Evolutionary conservation across 2,329 filamentous ascomycete genomes (phyloP).

Genomic region (Rhynchosporium agropyri): DNA sequence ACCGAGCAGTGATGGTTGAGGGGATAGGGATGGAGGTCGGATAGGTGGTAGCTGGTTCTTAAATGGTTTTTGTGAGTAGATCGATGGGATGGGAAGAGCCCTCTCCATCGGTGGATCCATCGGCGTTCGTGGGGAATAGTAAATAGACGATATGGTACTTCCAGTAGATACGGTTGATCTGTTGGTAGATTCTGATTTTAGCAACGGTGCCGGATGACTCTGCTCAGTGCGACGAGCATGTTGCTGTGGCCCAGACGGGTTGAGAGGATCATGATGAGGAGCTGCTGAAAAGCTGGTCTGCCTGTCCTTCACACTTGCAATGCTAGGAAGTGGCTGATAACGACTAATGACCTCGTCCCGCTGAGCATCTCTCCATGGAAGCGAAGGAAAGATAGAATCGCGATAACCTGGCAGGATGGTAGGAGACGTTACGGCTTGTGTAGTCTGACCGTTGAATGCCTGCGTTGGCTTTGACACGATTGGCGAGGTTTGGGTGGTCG

Average conservation of each 20-base stretch:
- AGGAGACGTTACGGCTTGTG: conserved; percentile 33
- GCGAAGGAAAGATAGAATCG: conserved; percentile 35
- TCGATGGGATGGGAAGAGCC: conserved; percentile 35
- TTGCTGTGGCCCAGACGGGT: conserved; percentile 31
- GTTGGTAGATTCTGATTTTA: conserved; percentile 39
- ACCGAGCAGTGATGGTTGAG: conserved; percentile 30
- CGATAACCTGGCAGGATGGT: conserved; percentile 40
- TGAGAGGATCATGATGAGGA: conserved; percentile 26
- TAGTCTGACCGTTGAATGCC: conserved; percentile 14
- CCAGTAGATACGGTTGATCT: conserved; percentile 35
- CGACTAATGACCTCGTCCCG: conserved; percentile 28
- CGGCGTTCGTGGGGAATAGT: conserved; percentile 39
- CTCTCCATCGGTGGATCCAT: conserved; percentile 40
- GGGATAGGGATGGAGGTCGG: conserved; percentile 37
- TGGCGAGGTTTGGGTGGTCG: conserved; percentile 25
- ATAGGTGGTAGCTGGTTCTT: conserved; percentile 40
- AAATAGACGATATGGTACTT: conserved; percentile 37
- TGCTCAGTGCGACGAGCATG: conserved; percentile 35
- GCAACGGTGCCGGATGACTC: conserved; percentile 35
- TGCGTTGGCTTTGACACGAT: conserved; percentile 25
- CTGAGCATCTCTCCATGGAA: conserved; percentile 38
- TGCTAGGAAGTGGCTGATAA: conserved; percentile 28
- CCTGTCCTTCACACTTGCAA: conserved; percentile 29
- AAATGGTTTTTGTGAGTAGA: conserved; percentile 38
- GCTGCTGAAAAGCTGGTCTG: conserved; percentile 27